phyloP scores from a whole-genome alignment of 805 yeast species.

The Candida insectalens region DNA sequence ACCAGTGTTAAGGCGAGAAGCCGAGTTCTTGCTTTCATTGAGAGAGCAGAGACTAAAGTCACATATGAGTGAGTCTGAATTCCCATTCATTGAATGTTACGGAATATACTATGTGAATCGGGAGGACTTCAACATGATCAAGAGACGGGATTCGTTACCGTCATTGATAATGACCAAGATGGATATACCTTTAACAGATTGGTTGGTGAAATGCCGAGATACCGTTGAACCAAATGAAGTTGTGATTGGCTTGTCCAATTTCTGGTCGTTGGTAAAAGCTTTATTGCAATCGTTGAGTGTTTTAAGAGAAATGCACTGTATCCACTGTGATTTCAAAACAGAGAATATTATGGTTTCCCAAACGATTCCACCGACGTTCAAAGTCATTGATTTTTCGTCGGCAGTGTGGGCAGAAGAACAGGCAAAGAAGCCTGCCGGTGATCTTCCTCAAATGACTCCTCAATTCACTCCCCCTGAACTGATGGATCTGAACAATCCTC shows the following conservation, averaged over 20 bases:
- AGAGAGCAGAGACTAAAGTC: slow-evolving; percentile 12
- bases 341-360: slow-evolving; percentile 29
- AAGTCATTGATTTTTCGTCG: slow-evolving; percentile 40
- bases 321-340: slow-evolving; percentile 41
- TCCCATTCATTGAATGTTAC: slow-evolving; percentile 20
- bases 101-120: slow-evolving; percentile 20
- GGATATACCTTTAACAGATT: slow-evolving; percentile 19
- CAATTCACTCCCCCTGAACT: slow-evolving; percentile 41
- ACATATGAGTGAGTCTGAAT: slow-evolving; percentile 5
- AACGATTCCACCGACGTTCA: slow-evolving; percentile 24
- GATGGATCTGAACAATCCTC: slow-evolving; percentile 20
- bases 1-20: slow-evolving; percentile 17
- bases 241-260: slow-evolving; percentile 15
- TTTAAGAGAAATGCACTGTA: slow-evolving; percentile 20
- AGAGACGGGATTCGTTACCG: slow-evolving; percentile 18
- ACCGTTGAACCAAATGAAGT: slow-evolving; percentile 6
- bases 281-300: slow-evolving; percentile 19
- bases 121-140: slow-evolving; percentile 15
- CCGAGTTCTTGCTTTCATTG: slow-evolving; percentile 13
- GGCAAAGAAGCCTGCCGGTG: slow-evolving; percentile 4
- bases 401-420: slow-evolving; percentile 16
- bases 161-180: slow-evolving; percentile 19
- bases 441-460: slow-evolving; percentile 25
- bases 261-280: slow-evolving; percentile 25
- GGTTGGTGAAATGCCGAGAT: slow-evolving; percentile 7